Base-by-base conservation (phyloP, 805 yeast species). In the Metschnikowia vanudenii region DNA sequence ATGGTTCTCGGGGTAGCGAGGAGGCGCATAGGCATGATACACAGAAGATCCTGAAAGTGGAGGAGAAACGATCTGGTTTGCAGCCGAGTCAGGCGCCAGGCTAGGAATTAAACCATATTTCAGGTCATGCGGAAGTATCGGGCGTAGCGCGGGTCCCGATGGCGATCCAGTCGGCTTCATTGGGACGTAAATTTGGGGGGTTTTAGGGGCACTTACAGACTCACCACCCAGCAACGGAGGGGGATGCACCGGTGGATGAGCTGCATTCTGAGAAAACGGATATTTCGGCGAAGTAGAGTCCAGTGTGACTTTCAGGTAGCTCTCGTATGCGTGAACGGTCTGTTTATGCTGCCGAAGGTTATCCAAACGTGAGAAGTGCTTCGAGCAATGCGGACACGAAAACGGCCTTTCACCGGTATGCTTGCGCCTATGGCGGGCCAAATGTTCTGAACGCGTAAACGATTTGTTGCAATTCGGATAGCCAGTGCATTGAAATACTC, bases 381-480 rank as follows among this genome's bases (percentile, higher is more conserved):
- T 82, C 29, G 82, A 73, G 62, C 96, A 88, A 63, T 85, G 85
- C 40, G 84, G 85, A 64, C 97, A 90, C 44, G 86, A 81, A 63
- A 89, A 90, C 2, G 97, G 97, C 47, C 96, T 74, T 64, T 90
- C 97, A 36, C 97, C 97, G 0, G 97, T 91, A 63, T 90, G 97
- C 58, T 90, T 91, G 48, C 97, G 72, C 44, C 91, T 85, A 68
- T 90, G 97, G 49, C 97, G 75, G 1, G 96, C 96, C 55, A 90
- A 75, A 66, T 91, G 97, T 63, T 91, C 97, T 8, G 94, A 84
- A 41, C 97, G 74, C 2, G 96, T 87, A 65, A 90, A 90, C 6
- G 91, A 78, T 96, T 91, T 90, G 46, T 71, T 73, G 66, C 97
- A 90, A 54, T 85, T 90, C 17, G 88, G 88, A 61, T 78, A 91